Evolutionary conservation across 805 yeast genomes (phyloP).

Genomic region (Groenewaldozyma salmanticensis): DNA sequence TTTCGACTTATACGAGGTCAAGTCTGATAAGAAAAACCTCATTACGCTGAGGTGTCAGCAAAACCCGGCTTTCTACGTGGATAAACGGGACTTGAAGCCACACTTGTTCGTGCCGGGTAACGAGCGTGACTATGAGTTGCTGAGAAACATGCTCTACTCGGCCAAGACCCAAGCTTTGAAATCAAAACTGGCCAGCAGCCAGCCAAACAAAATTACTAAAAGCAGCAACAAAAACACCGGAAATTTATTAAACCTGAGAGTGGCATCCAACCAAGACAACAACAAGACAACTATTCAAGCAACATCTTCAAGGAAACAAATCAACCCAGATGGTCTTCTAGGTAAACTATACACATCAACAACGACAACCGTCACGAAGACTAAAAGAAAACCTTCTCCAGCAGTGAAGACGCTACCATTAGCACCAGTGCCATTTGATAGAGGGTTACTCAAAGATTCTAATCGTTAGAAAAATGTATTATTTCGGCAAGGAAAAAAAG

Average conservation of each 20-base stretch:
- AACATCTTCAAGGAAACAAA: too few species aligned
- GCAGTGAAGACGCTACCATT: not conserved
- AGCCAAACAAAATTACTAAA: not conserved
- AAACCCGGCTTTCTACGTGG: slow-evolving; percentile 12
- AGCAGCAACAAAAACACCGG: not conserved
- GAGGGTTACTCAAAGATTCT: not conserved
- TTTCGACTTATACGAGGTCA: slow-evolving; percentile 13
- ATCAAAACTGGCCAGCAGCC: not conserved
- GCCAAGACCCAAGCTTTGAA: slow-evolving; percentile 16
- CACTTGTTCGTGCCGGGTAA: slow-evolving; percentile 18
- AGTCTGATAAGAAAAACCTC: not conserved
- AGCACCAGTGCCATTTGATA: too few species aligned
- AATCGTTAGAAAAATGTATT: not conserved
- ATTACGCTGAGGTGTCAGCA: slow-evolving; percentile 20
- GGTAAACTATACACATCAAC: not conserved
- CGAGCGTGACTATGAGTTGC: slow-evolving; percentile 18
- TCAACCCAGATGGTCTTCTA: not conserved
- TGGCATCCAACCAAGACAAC: not conserved
- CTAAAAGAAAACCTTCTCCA: not conserved
- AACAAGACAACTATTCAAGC: not conserved
- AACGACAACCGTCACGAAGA: not conserved
- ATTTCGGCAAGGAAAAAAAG: too few species aligned
- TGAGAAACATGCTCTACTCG: slow-evolving; percentile 23
- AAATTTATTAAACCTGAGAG: not conserved
- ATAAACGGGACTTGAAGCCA: slow-evolving; percentile 9